Base-by-base conservation (phyloP, 2,329 filamentous ascomycete genomes). In the Samsoniella hepiali region DNA sequence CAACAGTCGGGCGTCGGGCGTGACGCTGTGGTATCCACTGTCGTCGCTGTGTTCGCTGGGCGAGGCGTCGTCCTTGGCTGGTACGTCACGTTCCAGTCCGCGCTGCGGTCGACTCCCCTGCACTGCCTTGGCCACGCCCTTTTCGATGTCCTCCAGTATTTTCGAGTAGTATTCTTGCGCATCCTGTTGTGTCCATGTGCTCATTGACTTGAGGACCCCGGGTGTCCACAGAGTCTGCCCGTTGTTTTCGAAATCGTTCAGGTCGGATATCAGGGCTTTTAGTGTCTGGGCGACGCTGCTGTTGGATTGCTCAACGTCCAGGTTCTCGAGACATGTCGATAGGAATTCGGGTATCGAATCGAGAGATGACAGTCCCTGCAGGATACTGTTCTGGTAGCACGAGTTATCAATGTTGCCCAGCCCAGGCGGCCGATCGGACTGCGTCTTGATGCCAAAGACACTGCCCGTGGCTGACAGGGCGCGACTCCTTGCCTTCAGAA, bases 161-260 rank as follows among this genome's bases (percentile, higher is more conserved):
- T 94, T 96, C 17, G 92, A 94, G 70, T 91, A 97, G 74, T 98
- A 99, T 75, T 99, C 95, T 73, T 98, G 95, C 5, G 95, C 95
- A 76, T 99, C 95, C 76, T 99, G 95, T 73, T 98, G 95, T 69
- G 96, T 91, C 86, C 91, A 96, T 36, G 91, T 97, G 75, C 89
- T 94, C 89, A 98, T 96, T 10, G 88, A 93, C 76, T 97, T 97
- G 53, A 97, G 79, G 62, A 89, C 86, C 0, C 84, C 79, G 0
- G 91, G 91, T 7, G 93, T 93, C 91, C 91, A 97, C 15, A 97
- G 80, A 27, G 88, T 89, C 69, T 82, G 84, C 8, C 91, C 91
- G 65, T 91, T 88, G 69, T 93, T 91, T 9, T 82, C 78, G 0
- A 84, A 77, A 70, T 89, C 83, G 69, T 90, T 91, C 44, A 97